phyloP scores from a whole-genome alignment of 176 grass and related monocot genomes.

The Carex parvula region DNA sequence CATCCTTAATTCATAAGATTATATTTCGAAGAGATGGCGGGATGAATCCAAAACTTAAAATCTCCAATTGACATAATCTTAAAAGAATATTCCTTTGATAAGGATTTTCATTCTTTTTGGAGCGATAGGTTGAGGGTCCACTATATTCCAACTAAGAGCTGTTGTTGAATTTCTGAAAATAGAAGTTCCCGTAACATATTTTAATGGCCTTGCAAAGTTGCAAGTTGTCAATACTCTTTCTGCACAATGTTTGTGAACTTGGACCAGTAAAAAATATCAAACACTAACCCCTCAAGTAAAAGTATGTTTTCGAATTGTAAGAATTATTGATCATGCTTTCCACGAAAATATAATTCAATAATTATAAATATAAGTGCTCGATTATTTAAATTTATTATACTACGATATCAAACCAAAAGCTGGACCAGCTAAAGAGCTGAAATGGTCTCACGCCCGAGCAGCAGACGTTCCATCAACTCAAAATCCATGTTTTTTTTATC shows the following conservation, averaged over 20 bases:
- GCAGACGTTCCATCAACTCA: constrained; percentile 9
- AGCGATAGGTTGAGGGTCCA: too few species aligned
- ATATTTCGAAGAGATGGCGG: neutral
- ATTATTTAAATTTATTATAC: neutral
- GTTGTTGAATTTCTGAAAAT: neutral
- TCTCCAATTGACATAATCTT: neutral
- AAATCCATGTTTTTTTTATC: neutral
- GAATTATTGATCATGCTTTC: neutral
- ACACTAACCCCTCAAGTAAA: neutral
- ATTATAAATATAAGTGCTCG: neutral
- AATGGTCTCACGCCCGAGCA: constrained; percentile 18
- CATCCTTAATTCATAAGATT: neutral
- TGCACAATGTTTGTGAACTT: neutral
- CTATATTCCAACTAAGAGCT: too few species aligned
- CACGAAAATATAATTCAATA: neutral
- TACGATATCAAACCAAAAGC: constrained; percentile 6
- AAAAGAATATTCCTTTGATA: too few species aligned
- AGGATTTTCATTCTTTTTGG: too few species aligned
- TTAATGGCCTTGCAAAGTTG: neutral
- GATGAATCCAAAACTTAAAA: neutral
- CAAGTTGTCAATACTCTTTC: neutral
- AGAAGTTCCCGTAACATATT: neutral
- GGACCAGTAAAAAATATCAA: constrained; percentile 4
- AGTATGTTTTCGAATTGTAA: neutral
- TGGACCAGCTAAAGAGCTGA: constrained; percentile 21